Percentiles rank a stretch among this genome's conserved stretches.
Conservation (phyloP, 139 green algal genomes). For the Bryopsis sp. region DNA sequence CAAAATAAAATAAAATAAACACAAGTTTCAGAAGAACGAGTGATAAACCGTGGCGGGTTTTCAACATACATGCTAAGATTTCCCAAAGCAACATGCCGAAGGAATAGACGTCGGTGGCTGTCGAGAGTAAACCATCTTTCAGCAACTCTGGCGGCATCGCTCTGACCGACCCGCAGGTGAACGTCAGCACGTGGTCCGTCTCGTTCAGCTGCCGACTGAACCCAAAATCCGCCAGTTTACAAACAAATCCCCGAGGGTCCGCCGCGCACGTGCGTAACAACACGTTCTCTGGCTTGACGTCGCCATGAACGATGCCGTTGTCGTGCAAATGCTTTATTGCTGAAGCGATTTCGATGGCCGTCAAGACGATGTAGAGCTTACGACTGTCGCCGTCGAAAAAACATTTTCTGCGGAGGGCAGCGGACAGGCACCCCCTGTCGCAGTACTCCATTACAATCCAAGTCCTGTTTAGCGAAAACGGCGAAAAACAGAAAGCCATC, state of each 20-base stretch:
- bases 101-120: conserved; percentile 12
- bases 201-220: not conserved
- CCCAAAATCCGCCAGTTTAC: conserved; percentile 13
- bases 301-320: conserved; percentile 35
- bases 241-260: not conserved
- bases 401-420: not conserved
- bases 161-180: not conserved
- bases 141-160: conserved; percentile 13
- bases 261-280: not conserved
- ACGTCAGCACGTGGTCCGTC: conserved; percentile 22
- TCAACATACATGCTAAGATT: conserved; percentile 13
- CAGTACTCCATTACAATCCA: conserved; percentile 20
- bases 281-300: conserved; percentile 25
- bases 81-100: conserved; percentile 22
- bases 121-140: not conserved
- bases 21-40: too few relatives aligned
- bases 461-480: too few relatives aligned
- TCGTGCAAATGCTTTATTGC: conserved; percentile 26
- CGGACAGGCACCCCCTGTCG: not conserved
- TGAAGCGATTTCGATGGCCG: conserved; percentile 21
- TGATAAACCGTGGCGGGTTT: too few relatives aligned
- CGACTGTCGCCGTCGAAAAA: too few relatives aligned
- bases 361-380: not conserved
- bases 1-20: too few relatives aligned
- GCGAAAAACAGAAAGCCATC: too few relatives aligned